A percentile compares a stretch with the other conserved stretches of the same genome.
Conservation (phyloP, 441 rosid genomes). For the Jatropha podagrica region DNA sequence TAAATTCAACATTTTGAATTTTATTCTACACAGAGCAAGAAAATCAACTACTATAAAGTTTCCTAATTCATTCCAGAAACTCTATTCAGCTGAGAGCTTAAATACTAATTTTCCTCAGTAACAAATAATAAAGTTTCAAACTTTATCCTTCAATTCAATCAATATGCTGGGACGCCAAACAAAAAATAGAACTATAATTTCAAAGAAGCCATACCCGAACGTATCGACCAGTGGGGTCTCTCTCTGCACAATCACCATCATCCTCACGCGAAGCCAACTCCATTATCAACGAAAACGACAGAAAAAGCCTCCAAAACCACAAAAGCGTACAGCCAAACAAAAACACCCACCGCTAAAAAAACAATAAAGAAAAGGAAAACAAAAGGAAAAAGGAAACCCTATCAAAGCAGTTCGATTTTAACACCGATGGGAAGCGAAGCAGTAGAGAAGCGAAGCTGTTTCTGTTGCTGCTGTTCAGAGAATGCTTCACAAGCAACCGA, state of each 20-base stretch:
- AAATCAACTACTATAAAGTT: not conserved
- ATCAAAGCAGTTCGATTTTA: constrained; percentile 27
- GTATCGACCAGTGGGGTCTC: constrained; percentile 69
- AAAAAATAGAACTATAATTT: not conserved
- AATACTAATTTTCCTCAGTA: not conserved
- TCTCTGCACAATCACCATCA: constrained; percentile 47
- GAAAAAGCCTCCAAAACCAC: not conserved
- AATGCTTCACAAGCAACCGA: constrained; percentile 71
- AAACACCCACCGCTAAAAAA: constrained; percentile 1
- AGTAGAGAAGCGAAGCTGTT: constrained; percentile 9
- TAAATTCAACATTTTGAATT: not conserved
- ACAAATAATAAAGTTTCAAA: not conserved
- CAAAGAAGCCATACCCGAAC: constrained; percentile 44
- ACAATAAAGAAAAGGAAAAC: not conserved
- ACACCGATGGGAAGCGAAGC: constrained; percentile 21
- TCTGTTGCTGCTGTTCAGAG: constrained; percentile 42
- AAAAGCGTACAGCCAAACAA: not conserved
- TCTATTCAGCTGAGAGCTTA: not conserved
- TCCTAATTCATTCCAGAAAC: not conserved
- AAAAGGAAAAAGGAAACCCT: constrained; percentile 6
- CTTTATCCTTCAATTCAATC: not conserved
- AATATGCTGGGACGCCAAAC: not conserved
- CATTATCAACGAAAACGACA: constrained; percentile 26
- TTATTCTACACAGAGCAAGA: not conserved
- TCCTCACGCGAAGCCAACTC: constrained; percentile 28